Evolutionary conservation across 1,284 basidiomycete genomes (phyloP).

Genomic region (Cryptococcus sp.): DNA sequence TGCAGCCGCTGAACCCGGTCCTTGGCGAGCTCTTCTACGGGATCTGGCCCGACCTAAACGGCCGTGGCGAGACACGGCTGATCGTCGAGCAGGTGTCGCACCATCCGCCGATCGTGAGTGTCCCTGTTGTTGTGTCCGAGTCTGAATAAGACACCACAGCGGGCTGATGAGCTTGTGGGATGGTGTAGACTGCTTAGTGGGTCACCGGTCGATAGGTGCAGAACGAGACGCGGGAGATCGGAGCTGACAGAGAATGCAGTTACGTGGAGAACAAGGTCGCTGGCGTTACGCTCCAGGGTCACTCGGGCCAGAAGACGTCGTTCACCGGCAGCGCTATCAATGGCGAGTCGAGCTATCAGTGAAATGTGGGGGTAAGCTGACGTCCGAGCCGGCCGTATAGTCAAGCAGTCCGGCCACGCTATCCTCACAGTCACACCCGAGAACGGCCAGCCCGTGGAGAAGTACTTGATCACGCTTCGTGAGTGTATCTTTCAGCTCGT

Average conservation of each 20-base stretch:
- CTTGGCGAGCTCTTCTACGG: constrained; percentile 96
- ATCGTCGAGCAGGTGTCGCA: constrained; percentile 97
- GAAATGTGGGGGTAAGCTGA: neutral
- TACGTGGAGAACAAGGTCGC: constrained; percentile 79
- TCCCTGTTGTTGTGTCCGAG: no score
- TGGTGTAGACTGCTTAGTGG: constrained; percentile 50
- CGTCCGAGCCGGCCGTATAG: constrained; percentile 46
- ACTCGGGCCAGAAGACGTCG: constrained; percentile 91
- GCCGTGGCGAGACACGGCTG: constrained; percentile 78
- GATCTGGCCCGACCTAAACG: constrained; percentile 74
- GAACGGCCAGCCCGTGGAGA: constrained; percentile 60
- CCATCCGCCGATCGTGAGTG: constrained; percentile 71
- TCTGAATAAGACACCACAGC: no score
- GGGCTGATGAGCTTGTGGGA: constrained; percentile 8
- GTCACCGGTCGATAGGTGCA: constrained; percentile 41
- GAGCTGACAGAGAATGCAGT: constrained; percentile 26
- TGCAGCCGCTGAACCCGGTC: constrained; percentile 81
- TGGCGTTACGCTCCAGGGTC: constrained; percentile 76
- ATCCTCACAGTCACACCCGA: constrained; percentile 65
- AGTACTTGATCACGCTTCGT: constrained; percentile 87
- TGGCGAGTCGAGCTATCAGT: constrained; percentile 51
- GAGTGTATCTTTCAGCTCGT: constrained; percentile 17
- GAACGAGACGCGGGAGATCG: constrained; percentile 36
- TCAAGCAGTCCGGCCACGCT: constrained; percentile 95
- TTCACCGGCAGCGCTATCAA: constrained; percentile 69